Conservation (phyloP, 2,329 filamentous ascomycete genomes). For the Cordyceps cateniannulata region DNA sequence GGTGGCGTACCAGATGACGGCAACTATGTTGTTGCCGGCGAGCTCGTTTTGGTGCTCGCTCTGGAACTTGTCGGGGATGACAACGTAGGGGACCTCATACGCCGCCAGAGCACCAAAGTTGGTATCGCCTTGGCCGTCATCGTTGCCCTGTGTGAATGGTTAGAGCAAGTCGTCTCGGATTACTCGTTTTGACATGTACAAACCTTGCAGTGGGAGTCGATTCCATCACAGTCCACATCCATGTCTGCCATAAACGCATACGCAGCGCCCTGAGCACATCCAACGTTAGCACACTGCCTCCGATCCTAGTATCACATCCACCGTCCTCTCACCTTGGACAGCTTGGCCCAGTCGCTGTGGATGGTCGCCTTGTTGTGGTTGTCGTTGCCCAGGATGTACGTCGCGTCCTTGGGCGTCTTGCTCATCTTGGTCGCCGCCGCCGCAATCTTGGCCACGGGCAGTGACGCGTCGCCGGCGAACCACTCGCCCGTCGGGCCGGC, state of each 20-base stretch:
- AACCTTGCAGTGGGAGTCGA: neutral
- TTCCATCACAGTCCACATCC: conserved; percentile 2
- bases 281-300: neutral
- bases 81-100: conserved; percentile 1
- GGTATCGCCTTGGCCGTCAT: neutral
- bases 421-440: neutral
- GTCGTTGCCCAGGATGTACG: conserved; percentile 2
- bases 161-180: neutral
- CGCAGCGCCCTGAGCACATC: neutral
- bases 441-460: neutral
- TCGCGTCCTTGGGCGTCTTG: conserved; percentile 1
- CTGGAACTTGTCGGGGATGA: conserved; percentile 5
- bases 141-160: neutral
- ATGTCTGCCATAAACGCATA: conserved; percentile 3
- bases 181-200: neutral
- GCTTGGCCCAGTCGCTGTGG: conserved; percentile 4
- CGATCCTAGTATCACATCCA: neutral
- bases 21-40: conserved; percentile 2
- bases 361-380: conserved; percentile 6
- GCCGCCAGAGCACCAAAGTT: conserved; percentile 2
- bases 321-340: neutral
- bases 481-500: neutral
- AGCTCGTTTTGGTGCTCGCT: neutral
- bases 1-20: neutral
- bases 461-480: neutral